phyloP scores from a whole-genome alignment of 2,329 filamentous ascomycete species.

The Colletotrichum sublineola region DNA sequence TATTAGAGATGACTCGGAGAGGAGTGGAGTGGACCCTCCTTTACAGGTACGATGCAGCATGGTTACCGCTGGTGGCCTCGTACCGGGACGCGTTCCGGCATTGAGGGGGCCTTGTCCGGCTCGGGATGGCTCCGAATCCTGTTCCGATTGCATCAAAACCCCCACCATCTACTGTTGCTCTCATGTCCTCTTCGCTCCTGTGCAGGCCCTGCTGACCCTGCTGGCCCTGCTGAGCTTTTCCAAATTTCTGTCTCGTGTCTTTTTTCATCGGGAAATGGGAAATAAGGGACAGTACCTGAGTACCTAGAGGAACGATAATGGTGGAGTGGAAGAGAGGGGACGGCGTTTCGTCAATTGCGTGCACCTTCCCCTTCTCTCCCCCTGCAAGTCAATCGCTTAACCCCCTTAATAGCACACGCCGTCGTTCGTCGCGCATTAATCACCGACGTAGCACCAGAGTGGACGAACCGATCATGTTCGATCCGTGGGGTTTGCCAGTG shows the following conservation, averaged over 20 bases:
- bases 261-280: neutral
- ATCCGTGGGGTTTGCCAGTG: constrained; percentile 18
- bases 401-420: neutral
- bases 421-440: constrained; percentile 27
- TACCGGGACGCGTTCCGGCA: constrained; percentile 30
- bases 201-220: neutral
- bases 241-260: neutral
- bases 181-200: neutral
- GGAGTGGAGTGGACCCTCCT: neutral
- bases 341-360: neutral
- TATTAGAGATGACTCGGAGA: too few species aligned
- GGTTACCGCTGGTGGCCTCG: constrained; percentile 8
- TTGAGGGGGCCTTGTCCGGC: constrained; percentile 6
- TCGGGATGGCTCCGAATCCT: constrained; percentile 29
- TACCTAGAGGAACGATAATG: neutral
- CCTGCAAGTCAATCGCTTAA: neutral
- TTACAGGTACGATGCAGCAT: constrained; percentile 7
- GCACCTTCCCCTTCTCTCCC: neutral
- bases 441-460: neutral
- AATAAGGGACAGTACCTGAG: neutral
- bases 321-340: neutral
- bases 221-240: neutral
- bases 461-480: constrained; percentile 6
- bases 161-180: neutral
- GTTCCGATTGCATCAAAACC: neutral